These are phyloP conservation scores for Rhodotorula sp. DNA, from an alignment of 1,284 basidiomycete genomes.

Conservation along the genomic window DNA sequence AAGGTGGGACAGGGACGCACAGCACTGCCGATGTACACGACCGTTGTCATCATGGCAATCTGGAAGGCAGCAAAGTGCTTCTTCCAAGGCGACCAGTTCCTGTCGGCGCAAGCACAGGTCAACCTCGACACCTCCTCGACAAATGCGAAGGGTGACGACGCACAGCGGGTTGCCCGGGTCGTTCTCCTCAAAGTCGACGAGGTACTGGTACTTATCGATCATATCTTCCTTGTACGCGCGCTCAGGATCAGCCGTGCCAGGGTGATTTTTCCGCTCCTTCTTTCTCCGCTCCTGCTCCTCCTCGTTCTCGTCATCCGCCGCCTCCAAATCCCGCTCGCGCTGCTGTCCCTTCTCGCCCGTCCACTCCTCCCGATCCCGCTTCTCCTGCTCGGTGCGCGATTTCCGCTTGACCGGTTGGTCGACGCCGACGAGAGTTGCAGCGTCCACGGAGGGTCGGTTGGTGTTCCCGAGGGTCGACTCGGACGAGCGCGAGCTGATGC, in stretches of 20 bases:
- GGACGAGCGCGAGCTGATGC: neutral
- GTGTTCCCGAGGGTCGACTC: neutral
- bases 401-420: conserved; percentile 7
- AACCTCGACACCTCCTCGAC: neutral
- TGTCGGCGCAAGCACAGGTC: conserved; percentile 4
- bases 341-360: conserved; percentile 4
- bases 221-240: conserved; percentile 18
- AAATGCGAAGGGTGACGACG: neutral
- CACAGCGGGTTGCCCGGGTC: conserved; percentile 49
- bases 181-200: conserved; percentile 30
- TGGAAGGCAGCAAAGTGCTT: conserved; percentile 45
- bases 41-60: conserved; percentile 48
- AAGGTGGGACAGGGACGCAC: neutral
- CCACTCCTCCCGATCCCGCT: conserved; percentile 16
- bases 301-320: neutral
- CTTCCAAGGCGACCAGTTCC: conserved; percentile 46
- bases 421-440: neutral
- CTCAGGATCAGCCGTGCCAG: conserved; percentile 21
- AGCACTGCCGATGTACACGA: conserved; percentile 43
- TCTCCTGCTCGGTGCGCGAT: conserved; percentile 21
- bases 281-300: neutral
- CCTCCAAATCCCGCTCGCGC: conserved; percentile 9
- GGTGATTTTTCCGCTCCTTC: conserved; percentile 15
- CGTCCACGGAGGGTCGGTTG: conserved; percentile 3
- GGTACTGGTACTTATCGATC: conserved; percentile 28